phyloP scores from a whole-genome alignment of 768 basidiomycete species.

The Mycena floridula region DNA sequence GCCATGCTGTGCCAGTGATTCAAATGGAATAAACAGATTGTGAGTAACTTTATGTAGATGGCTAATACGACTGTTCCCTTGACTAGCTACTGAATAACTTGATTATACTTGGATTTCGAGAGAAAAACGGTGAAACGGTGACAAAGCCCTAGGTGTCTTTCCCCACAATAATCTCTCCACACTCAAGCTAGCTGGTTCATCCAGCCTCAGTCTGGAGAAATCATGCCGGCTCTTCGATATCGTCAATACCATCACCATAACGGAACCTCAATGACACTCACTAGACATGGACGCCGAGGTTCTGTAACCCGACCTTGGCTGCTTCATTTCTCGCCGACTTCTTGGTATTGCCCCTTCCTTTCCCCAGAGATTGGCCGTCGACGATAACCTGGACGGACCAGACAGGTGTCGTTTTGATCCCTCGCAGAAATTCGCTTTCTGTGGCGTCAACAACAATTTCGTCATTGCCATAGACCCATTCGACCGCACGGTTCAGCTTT shows the following conservation, averaged over 20 bases:
- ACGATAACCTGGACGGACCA: slow-evolving; percentile 67
- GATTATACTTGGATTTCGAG: no score
- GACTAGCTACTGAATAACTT: no score
- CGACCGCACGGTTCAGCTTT: slow-evolving; percentile 47
- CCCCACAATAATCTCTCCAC: slow-evolving; percentile 55
- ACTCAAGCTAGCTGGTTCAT: slow-evolving; percentile 45
- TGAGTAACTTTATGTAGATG: no score
- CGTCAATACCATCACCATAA: background rate
- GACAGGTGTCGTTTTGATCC: slow-evolving; percentile 64
- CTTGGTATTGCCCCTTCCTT: slow-evolving; percentile 69
- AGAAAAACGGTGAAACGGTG: no score
- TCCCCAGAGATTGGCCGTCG: slow-evolving; percentile 52
- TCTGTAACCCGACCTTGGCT: slow-evolving; percentile 64
- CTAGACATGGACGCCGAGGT: slow-evolving; percentile 51
- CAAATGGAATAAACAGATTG: no score
- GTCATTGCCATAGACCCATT: slow-evolving; percentile 63
- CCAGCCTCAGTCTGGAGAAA: slow-evolving; percentile 57
- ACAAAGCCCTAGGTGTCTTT: no score
- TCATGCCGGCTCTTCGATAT: slow-evolving; percentile 22
- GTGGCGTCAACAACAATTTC: slow-evolving; percentile 3
- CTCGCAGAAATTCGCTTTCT: slow-evolving; percentile 20
- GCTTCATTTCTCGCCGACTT: slow-evolving; percentile 78
- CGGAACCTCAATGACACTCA: slow-evolving; percentile 19
- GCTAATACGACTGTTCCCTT: no score
- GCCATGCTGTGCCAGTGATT: no score